Conservation (phyloP, 1,284 basidiomycete genomes). For the Trametes sp. region DNA sequence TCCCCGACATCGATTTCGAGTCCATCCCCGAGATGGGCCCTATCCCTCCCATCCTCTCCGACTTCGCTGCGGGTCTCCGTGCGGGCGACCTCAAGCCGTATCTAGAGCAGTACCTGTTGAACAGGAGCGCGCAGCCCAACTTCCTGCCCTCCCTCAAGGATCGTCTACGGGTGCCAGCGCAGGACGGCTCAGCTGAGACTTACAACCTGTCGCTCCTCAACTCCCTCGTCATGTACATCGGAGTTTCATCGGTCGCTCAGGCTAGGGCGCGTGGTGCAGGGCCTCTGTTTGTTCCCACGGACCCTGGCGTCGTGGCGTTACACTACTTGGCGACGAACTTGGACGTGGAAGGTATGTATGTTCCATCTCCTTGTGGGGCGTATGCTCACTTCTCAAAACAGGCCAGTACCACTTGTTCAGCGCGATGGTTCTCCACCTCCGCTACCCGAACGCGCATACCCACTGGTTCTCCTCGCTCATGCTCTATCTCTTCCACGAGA, state of each 20-base stretch:
- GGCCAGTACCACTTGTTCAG: slow-evolving; percentile 94
- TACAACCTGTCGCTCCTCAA: slow-evolving; percentile 93
- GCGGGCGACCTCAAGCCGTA: slow-evolving; percentile 78
- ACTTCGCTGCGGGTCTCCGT: slow-evolving; percentile 86
- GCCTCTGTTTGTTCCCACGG: slow-evolving; percentile 79
- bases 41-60: slow-evolving; percentile 90
- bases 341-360: slow-evolving; percentile 83
- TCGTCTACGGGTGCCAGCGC: slow-evolving; percentile 65
- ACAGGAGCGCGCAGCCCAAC: slow-evolving; percentile 62
- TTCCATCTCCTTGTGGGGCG: neutral
- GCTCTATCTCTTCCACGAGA: slow-evolving; percentile 85
- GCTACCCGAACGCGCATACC: slow-evolving; percentile 97
- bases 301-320: slow-evolving; percentile 84
- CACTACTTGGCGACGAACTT: slow-evolving; percentile 84
- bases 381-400: slow-evolving; percentile 40
- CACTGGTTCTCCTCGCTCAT: slow-evolving; percentile 94
- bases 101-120: slow-evolving; percentile 86
- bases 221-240: slow-evolving; percentile 94
- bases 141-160: slow-evolving; percentile 87
- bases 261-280: slow-evolving; percentile 83
- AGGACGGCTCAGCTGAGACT: slow-evolving; percentile 64
- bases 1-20: slow-evolving; percentile 76
- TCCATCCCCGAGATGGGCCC: slow-evolving; percentile 87
- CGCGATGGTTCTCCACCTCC: slow-evolving; percentile 91
- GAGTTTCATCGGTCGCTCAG: slow-evolving; percentile 88